Percentiles rank a stretch among this genome's conserved stretches.
Conservation (phyloP, 78 protist genomes). For the Bigelowiella natans region DNA sequence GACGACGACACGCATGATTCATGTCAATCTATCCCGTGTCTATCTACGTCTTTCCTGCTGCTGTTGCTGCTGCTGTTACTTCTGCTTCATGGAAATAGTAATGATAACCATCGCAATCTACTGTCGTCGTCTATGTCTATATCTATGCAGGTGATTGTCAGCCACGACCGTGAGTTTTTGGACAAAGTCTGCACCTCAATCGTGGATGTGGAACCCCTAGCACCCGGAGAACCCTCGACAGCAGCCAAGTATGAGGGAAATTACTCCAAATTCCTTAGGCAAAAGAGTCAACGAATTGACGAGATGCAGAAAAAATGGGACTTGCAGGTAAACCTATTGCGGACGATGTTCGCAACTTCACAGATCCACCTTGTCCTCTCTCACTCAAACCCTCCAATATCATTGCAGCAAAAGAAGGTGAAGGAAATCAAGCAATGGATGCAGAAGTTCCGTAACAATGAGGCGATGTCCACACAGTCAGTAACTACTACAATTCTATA, state of each 20-base stretch:
- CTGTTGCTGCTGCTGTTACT: too few species aligned
- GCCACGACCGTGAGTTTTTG: constrained; percentile 46
- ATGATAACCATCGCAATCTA: too few species aligned
- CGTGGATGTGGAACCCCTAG: constrained; percentile 12
- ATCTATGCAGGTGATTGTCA: not conserved
- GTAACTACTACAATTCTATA: too few species aligned
- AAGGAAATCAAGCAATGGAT: not conserved
- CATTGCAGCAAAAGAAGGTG: not conserved
- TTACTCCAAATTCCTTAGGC: not conserved
- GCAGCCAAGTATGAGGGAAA: not conserved
- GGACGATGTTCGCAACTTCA: too few species aligned
- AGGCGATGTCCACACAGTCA: not conserved
- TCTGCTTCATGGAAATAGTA: too few species aligned
- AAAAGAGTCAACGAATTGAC: not conserved
- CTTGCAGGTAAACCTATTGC: too few species aligned
- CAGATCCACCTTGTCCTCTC: too few species aligned
- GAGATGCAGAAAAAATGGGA: not conserved
- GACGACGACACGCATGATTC: too few species aligned
- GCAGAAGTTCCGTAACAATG: not conserved
- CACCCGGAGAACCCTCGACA: not conserved
- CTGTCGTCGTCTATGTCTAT: too few species aligned
- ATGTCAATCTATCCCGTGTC: too few species aligned
- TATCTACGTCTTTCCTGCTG: too few species aligned
- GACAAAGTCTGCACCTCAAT: constrained; percentile 34
- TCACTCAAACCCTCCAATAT: too few species aligned